Evolutionary conservation across 768 basidiomycete genomes (phyloP).

Genomic region (Lactarius sanguifluus): DNA sequence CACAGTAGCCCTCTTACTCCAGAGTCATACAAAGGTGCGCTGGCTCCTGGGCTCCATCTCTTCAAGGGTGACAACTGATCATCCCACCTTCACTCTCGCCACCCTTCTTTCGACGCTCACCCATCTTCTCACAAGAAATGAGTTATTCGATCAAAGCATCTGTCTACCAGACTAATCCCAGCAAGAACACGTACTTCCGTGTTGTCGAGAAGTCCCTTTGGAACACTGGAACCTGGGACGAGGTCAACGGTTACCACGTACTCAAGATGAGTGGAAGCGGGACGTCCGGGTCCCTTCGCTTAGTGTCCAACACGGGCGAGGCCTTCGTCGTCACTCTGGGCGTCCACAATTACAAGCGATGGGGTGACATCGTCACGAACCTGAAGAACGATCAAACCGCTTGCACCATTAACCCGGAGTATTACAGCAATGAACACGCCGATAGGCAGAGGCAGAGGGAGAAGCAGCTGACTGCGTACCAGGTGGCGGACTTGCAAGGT

Average conservation of each 20-base stretch:
- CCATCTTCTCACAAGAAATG: background rate
- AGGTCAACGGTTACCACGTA: conserved; percentile 28
- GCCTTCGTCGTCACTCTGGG: conserved; percentile 40
- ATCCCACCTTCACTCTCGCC: background rate
- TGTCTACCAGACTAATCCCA: conserved; percentile 29
- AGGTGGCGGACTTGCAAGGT: background rate
- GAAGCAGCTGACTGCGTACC: conserved; percentile 3
- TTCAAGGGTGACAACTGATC: background rate
- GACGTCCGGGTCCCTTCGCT: conserved; percentile 41
- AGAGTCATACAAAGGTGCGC: background rate
- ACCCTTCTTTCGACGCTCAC: background rate
- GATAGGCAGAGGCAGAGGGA: background rate
- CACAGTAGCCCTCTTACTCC: background rate
- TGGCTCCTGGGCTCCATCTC: background rate
- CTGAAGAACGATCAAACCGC: conserved; percentile 26
- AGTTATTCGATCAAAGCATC: conserved; percentile 31
- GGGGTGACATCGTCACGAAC: conserved; percentile 42
- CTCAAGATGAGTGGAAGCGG: conserved; percentile 43
- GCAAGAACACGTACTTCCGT: conserved; percentile 31
- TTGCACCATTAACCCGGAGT: conserved; percentile 12
- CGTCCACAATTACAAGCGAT: conserved; percentile 42
- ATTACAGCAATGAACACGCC: background rate
- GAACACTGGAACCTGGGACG: conserved; percentile 39
- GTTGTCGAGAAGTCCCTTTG: conserved; percentile 39
- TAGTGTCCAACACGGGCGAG: conserved; percentile 36